Base-by-base conservation (phyloP, 2,329 filamentous ascomycete genomes). In the Metarhizium sp. region DNA sequence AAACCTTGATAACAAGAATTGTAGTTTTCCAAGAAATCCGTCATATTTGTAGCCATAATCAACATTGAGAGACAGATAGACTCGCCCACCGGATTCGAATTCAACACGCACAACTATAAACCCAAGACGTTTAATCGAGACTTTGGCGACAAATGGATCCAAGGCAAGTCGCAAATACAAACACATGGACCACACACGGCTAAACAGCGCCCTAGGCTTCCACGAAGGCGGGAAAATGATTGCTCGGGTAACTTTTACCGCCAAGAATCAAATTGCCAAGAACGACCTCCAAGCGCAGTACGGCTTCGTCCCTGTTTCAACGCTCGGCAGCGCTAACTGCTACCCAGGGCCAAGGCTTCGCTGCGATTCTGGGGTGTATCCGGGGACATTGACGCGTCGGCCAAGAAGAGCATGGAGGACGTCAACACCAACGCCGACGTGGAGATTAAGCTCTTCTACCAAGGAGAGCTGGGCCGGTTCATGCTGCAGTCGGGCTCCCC, bases 61-160 rank as follows among this genome's bases (percentile, higher is more conserved):
- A 16, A 25, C 25, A 20, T 47, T 47, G 18, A 25, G n/a, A 47
- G 16, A n/a, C 45, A 47, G 45, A 2, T 30, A 1, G 6, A 18
- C 6, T 25, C 45, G 18, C 16, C 11, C 30, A 10, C 13, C 20
- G 11, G 16, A 25, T 46, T 32, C 7, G 13, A 45, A 25, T 55
- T 55, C 14, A 51, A 51, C 25, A 51, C 2, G 6, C 6, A 43
- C 4, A 34, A 6, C 1, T 55, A 55, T n/a, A 34, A 55, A 4
- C 18, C 6, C 4, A 18, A 3, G 18, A 45, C 18, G 2, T 55
- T 55, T 46, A 14, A 7, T n/a, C 8, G 16, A 2, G 53, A 55
- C 47, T 55, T 46, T 51, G 53, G 53, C 48, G 48, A 55, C 14
- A 45, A 47, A 32, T 55, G 47, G 47, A 51, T 55, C 11, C 53